These are phyloP conservation scores for Ophiostoma perfectum DNA, from an alignment of 2,329 filamentous ascomycete genomes.

Conservation along the genomic window DNA sequence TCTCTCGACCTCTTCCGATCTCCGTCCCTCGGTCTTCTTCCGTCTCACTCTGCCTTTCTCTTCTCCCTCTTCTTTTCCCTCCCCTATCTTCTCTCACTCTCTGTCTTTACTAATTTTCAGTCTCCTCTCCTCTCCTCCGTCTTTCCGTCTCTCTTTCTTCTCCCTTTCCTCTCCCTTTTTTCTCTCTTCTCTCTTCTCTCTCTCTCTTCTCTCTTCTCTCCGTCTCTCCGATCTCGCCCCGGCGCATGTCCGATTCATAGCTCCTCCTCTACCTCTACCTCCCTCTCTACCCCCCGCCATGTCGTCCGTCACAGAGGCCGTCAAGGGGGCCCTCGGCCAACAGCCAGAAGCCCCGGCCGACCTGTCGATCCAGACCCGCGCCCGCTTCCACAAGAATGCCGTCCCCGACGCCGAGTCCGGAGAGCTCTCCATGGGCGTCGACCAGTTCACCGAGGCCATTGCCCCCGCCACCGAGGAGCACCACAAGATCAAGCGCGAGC, in stretches of 20 bases:
- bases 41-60: not conserved
- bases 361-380: slow-evolving; percentile 68
- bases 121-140: not conserved
- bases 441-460: slow-evolving; percentile 88
- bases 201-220: not conserved
- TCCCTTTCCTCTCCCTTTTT: not conserved
- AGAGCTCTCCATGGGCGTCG: slow-evolving; percentile 71
- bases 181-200: not conserved
- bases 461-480: slow-evolving; percentile 80
- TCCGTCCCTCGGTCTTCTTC: slow-evolving; percentile 2
- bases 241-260: not conserved
- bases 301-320: slow-evolving; percentile 54
- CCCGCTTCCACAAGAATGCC: slow-evolving; percentile 71
- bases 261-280: not conserved
- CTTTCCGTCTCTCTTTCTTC: not conserved
- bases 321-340: slow-evolving; percentile 69
- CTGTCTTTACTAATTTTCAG: too few species aligned
- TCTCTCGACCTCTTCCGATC: slow-evolving; percentile 1
- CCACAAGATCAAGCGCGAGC: slow-evolving; percentile 97
- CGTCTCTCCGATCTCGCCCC: not conserved
- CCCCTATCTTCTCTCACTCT: not conserved
- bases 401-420: slow-evolving; percentile 67
- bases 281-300: not conserved
- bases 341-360: slow-evolving; percentile 42
- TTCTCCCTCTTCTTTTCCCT: not conserved